phyloP scores from a whole-genome alignment of 2,329 filamentous ascomycete species.

The Zasmidium citrigriseum region DNA sequence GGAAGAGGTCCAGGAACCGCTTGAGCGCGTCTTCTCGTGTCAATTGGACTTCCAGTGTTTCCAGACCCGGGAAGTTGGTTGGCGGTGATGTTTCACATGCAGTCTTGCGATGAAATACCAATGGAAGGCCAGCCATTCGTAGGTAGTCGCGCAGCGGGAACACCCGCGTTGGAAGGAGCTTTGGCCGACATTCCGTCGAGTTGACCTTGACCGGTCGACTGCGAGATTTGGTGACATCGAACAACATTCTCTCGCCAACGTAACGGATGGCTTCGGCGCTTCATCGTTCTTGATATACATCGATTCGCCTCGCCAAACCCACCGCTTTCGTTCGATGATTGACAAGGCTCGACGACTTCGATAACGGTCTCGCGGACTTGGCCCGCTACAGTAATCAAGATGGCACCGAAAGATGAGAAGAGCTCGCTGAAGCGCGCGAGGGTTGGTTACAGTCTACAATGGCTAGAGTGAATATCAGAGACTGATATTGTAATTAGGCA shows the following conservation, averaged over 20 bases:
- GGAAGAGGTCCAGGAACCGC: too few species aligned
- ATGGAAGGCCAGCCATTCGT: not conserved
- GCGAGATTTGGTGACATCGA: too few species aligned
- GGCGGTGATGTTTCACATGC: not conserved
- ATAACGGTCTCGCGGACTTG: not conserved
- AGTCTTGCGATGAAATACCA: not conserved
- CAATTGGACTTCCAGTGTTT: not conserved
- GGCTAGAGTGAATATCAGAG: constrained; percentile 18
- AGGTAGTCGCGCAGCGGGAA: not conserved
- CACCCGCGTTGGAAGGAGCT: too few species aligned
- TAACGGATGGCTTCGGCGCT: too few species aligned
- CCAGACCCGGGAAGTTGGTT: not conserved
- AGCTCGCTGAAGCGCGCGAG: constrained; percentile 81
- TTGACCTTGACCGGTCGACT: too few species aligned
- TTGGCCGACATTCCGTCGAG: too few species aligned
- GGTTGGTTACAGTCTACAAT: constrained; percentile 53
- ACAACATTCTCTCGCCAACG: too few species aligned
- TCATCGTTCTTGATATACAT: not conserved
- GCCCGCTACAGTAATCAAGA: constrained; percentile 8
- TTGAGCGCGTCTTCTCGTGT: not conserved
- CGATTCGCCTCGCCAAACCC: not conserved
- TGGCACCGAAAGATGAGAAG: constrained; percentile 57
- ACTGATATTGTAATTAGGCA: constrained; percentile 51
- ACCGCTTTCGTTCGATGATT: not conserved
- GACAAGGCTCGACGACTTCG: not conserved